Base-by-base conservation (phyloP, 495 filamentous ascomycete species). In the Daldinia decipiens region DNA sequence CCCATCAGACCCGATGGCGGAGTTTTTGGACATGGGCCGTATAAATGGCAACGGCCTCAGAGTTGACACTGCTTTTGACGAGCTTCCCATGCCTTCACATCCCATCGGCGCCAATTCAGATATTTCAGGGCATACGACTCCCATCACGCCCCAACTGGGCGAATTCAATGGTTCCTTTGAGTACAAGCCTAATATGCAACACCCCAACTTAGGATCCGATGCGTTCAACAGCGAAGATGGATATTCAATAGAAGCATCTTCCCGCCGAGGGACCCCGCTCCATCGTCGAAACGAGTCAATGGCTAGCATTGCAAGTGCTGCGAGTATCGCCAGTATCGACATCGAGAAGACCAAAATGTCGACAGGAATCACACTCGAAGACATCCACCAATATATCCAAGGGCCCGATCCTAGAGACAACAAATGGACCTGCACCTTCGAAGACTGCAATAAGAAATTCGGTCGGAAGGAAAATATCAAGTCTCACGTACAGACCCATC, bases 381-480 rank as follows among this genome's bases (percentile, higher is more conserved):
- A 98, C 66, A 97, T 99, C 68, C 87, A 91, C 21, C 83, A 87
- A 19, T 97, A 86, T 78, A 98, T 99, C 73, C 82, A 88, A 32
- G 93, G 93, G 11, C 93, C 94, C 0, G 90, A 93, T 67, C 82
- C 89, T 1, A 74, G 83, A 21, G 87, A 88, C 69, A 89, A 92
- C 60, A 94, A 95, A 79, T 98, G 93, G 92, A 83, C 91, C 1
- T 99, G 95, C 77, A 79, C 91, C 5, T 97, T 87, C 73, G 88
- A 90, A 3, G 88, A 88, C 12, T 99, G 95, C 82, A 83, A 86
- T 40, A 94, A 95, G 71, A 86, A 87, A 13, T 99, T 98, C 75
- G 93, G 92, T 12, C 87, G 95, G 54, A 95, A 97, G 77, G 95
- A 99, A 80, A 99, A 99, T 79, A 96, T 97, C 82, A 96, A 95